A percentile compares a stretch with the other conserved stretches of the same genome.
Conservation (phyloP, 352 stramenopile species). For the Phytophthora nicotianae region DNA sequence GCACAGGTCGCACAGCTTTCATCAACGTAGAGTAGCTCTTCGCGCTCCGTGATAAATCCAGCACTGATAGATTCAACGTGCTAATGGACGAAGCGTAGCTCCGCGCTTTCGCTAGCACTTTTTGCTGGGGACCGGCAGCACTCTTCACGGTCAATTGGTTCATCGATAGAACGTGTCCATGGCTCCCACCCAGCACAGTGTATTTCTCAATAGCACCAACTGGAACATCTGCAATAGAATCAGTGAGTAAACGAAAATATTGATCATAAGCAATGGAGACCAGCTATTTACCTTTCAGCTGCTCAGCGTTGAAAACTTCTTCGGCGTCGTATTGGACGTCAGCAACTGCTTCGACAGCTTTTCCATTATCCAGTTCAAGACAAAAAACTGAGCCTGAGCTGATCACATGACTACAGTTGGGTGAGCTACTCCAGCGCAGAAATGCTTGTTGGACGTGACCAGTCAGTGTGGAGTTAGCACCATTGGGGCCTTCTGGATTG, state of each 20-base stretch:
- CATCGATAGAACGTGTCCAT: slow-evolving; percentile 33
- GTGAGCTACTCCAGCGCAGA: slow-evolving; percentile 33
- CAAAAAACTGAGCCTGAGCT: slow-evolving; percentile 44
- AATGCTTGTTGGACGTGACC: slow-evolving; percentile 41
- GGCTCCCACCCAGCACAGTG: slow-evolving; percentile 47
- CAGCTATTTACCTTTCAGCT: slow-evolving; percentile 51
- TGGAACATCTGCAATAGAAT: slow-evolving; percentile 47
- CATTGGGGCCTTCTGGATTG: slow-evolving; percentile 11
- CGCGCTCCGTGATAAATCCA: slow-evolving; percentile 48
- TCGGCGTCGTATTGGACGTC: slow-evolving; percentile 54
- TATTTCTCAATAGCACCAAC: slow-evolving; percentile 65
- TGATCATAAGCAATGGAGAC: background rate
- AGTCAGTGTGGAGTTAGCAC: slow-evolving; percentile 2
- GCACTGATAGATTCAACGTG: slow-evolving; percentile 30
- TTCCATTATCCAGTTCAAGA: slow-evolving; percentile 17
- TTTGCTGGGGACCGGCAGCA: slow-evolving; percentile 28
- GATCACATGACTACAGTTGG: slow-evolving; percentile 22
- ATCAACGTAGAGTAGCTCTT: slow-evolving; percentile 52
- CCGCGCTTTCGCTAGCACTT: slow-evolving; percentile 31
- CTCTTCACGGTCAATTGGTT: slow-evolving; percentile 41
- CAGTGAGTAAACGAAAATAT: background rate
- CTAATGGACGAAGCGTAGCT: slow-evolving; percentile 5
- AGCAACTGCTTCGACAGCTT: slow-evolving; percentile 34
- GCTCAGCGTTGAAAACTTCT: slow-evolving; percentile 40
- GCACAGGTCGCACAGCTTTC: slow-evolving; percentile 51